phyloP scores from a whole-genome alignment of 2,329 filamentous ascomycete genomes.

The Ceratocystis harringtonii region DNA sequence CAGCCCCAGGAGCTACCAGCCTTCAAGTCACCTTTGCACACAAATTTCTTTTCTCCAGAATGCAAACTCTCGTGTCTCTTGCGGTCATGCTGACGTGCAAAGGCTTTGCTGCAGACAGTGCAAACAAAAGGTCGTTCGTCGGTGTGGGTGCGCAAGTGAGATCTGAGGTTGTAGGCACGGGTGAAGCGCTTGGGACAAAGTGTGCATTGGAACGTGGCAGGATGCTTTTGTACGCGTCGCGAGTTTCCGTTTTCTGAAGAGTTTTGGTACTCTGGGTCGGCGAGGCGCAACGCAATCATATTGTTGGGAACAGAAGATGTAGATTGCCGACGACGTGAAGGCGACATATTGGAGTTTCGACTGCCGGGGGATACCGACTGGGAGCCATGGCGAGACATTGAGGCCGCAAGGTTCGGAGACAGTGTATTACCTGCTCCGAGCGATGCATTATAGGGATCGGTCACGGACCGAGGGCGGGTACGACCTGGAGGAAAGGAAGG shows the following conservation, averaged over 20 bases:
- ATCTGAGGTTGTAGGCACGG: slow-evolving; percentile 87
- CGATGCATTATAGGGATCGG: slow-evolving; percentile 41
- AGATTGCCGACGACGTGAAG: slow-evolving; percentile 39
- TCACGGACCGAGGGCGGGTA: slow-evolving; percentile 40
- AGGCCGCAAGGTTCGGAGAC: slow-evolving; percentile 35
- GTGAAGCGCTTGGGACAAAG: slow-evolving; percentile 94
- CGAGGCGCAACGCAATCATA: slow-evolving; percentile 71
- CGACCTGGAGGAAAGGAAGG: slow-evolving; percentile 28
- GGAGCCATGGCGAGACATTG: slow-evolving; percentile 33
- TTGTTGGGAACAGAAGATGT: slow-evolving; percentile 49
- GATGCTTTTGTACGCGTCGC: slow-evolving; percentile 92
- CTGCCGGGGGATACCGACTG: slow-evolving; percentile 47
- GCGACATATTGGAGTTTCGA: slow-evolving; percentile 28
- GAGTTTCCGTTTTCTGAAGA: slow-evolving; percentile 44
- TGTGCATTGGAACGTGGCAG: slow-evolving; percentile 88
- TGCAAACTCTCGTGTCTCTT: slow-evolving; percentile 95
- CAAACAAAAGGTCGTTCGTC: slow-evolving; percentile 96
- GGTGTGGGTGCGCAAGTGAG: slow-evolving; percentile 88
- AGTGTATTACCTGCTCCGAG: slow-evolving; percentile 22
- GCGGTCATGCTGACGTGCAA: slow-evolving; percentile 90
- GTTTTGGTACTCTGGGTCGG: slow-evolving; percentile 70
- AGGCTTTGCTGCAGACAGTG: slow-evolving; percentile 91
- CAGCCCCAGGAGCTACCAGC: slow-evolving; percentile 80
- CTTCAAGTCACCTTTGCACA: slow-evolving; percentile 84
- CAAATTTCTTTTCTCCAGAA: slow-evolving; percentile 96